Conservation (phyloP, 176 grass and related monocot species). For the Saccharum officinarum region DNA sequence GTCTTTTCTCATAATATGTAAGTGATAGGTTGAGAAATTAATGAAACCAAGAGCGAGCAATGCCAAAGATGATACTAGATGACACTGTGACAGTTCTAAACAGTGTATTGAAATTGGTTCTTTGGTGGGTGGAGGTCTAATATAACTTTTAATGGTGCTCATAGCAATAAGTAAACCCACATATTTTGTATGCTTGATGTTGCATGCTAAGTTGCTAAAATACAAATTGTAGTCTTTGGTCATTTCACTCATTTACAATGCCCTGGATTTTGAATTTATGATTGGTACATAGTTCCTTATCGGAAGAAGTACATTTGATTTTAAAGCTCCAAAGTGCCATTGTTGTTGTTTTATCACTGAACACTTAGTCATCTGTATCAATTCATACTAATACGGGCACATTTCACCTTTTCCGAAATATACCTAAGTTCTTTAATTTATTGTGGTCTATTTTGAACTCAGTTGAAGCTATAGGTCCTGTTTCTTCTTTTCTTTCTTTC, state of each 20-base stretch:
- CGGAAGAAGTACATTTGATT: neutral
- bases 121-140: neutral
- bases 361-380: neutral
- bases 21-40: slow-evolving; percentile 27
- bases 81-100: slow-evolving; percentile 1
- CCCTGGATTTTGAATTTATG: slow-evolving; percentile 5
- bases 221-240: neutral
- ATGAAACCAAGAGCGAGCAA: neutral
- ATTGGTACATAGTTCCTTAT: neutral
- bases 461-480: neutral
- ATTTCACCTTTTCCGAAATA: neutral
- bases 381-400: neutral
- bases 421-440: slow-evolving; percentile 16
- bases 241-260: neutral
- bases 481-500: slow-evolving; percentile 20
- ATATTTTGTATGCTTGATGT: neutral
- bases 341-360: neutral
- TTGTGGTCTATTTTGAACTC: neutral
- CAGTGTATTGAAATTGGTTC: slow-evolving; percentile 13
- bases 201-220: neutral
- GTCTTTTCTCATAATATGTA: neutral
- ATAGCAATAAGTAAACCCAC: neutral
- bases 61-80: slow-evolving; percentile 6
- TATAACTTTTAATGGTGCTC: neutral
- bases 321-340: neutral